phyloP scores from a whole-genome alignment of 2,329 filamentous ascomycete species.

The Tympanopsis confertula region DNA sequence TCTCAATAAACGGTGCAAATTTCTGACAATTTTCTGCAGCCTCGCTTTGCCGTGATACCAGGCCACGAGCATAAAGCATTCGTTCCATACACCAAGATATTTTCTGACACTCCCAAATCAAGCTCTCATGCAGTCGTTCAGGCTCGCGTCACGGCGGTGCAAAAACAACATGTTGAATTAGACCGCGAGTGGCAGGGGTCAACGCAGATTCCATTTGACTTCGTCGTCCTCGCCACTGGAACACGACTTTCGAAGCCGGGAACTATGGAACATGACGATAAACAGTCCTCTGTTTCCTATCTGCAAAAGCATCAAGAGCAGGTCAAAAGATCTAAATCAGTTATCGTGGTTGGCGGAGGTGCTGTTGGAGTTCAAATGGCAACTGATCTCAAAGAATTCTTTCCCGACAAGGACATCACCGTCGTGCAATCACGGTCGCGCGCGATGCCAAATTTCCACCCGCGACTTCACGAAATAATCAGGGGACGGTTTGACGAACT shows the following conservation, averaged over 20 bases:
- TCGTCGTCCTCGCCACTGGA: conserved; percentile 31
- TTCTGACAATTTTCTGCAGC: conserved; percentile 10
- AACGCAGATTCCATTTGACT: conserved; percentile 24
- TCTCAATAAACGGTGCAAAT: neutral
- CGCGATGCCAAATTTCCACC: conserved; percentile 31
- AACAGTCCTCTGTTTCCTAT: conserved; percentile 16
- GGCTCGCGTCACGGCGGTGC: conserved; percentile 17
- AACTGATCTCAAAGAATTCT: conserved; percentile 32
- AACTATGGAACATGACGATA: conserved; percentile 19
- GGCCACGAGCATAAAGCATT: conserved; percentile 33
- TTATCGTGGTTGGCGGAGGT: conserved; percentile 29
- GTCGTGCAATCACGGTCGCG: conserved; percentile 31
- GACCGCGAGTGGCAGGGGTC: conserved; percentile 19
- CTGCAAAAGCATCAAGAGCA: conserved; percentile 19
- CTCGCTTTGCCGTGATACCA: conserved; percentile 28
- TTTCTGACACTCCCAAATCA: conserved; percentile 15
- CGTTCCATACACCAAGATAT: conserved; percentile 28
- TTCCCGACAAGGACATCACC: conserved; percentile 30
- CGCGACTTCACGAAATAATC: conserved; percentile 22
- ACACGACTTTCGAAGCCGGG: conserved; percentile 20
- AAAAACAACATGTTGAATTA: conserved; percentile 16
- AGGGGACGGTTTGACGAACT: conserved; percentile 21
- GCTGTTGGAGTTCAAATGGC: conserved; percentile 38
- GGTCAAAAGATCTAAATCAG: conserved; percentile 14
- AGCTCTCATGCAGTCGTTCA: conserved; percentile 18